Percentiles rank a stretch among this genome's conserved stretches.
These are phyloP conservation scores for Epichloe baconii DNA, from an alignment of 2,329 filamentous ascomycete genomes.

Conservation along the genomic window DNA sequence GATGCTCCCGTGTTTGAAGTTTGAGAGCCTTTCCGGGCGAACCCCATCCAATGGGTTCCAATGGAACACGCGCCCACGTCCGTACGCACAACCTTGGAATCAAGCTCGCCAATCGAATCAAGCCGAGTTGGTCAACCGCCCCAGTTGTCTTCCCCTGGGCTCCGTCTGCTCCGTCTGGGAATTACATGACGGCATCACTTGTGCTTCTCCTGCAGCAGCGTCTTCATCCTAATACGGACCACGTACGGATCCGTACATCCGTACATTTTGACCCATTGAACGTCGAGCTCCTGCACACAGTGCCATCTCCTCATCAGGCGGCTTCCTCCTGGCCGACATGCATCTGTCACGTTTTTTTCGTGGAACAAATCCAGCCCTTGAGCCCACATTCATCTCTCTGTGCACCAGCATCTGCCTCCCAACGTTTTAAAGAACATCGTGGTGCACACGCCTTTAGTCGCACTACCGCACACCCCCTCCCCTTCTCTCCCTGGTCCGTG, in stretches of 20 bases:
- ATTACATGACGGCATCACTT: background rate
- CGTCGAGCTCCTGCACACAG: background rate
- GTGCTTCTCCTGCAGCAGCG: background rate
- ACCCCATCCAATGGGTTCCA: background rate
- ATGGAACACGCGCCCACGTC: too few relatives aligned
- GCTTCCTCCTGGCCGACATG: background rate
- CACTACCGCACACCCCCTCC: background rate
- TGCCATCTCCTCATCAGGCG: background rate
- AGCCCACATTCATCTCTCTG: background rate
- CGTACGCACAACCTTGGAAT: too few relatives aligned
- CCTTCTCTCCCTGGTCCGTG: background rate
- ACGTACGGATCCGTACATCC: too few relatives aligned
- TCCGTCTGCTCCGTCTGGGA: background rate
- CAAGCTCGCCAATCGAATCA: background rate
- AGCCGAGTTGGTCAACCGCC: background rate
- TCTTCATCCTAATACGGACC: background rate
- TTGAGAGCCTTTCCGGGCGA: background rate
- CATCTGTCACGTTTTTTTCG: background rate
- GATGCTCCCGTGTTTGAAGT: background rate
- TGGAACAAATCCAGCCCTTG: background rate
- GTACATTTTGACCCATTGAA: background rate
- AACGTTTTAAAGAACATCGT: background rate
- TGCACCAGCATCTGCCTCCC: background rate
- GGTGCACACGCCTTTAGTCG: background rate
- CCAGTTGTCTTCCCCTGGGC: background rate